A percentile compares a stretch with the other conserved stretches of the same genome.
Conservation (phyloP, 441 rosid genomes). For the Cnidoscolus chayamansa region DNA sequence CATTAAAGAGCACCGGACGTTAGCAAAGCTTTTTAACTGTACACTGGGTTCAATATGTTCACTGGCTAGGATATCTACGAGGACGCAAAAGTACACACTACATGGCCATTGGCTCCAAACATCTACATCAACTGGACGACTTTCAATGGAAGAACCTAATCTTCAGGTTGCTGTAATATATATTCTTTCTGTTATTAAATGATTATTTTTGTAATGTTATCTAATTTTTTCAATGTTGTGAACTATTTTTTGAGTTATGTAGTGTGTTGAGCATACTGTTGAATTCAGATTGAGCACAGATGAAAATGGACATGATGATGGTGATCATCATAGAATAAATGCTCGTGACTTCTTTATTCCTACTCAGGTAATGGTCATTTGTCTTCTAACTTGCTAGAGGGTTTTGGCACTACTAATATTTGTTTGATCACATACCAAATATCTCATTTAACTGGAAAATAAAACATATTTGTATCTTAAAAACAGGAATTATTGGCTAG, state of each 20-base stretch:
- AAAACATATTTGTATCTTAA: not conserved
- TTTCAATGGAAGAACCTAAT: slow-evolving; percentile 77
- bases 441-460: not conserved
- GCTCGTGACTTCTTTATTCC: slow-evolving; percentile 90
- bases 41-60: slow-evolving; percentile 93
- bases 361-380: slow-evolving; percentile 66
- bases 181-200: not conserved
- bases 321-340: slow-evolving; percentile 49
- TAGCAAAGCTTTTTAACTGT: slow-evolving; percentile 86
- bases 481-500: not conserved
- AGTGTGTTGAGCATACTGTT: slow-evolving; percentile 95
- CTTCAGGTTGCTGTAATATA: slow-evolving; percentile 64
- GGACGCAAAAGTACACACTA: slow-evolving; percentile 67
- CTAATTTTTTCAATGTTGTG: slow-evolving; percentile 4
- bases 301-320: slow-evolving; percentile 41
- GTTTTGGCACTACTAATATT: not conserved
- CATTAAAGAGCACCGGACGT: slow-evolving; percentile 85
- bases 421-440: not conserved
- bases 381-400: slow-evolving; percentile 11
- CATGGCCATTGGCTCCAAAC: slow-evolving; percentile 99
- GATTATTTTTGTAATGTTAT: not conserved
- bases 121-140: slow-evolving; percentile 94
- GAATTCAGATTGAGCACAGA: slow-evolving; percentile 50
- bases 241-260: slow-evolving; percentile 36
- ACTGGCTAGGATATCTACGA: slow-evolving; percentile 63